Evolutionary conservation across 2,329 filamentous ascomycete genomes (phyloP).

Genomic region (Calonectria henricotiae): DNA sequence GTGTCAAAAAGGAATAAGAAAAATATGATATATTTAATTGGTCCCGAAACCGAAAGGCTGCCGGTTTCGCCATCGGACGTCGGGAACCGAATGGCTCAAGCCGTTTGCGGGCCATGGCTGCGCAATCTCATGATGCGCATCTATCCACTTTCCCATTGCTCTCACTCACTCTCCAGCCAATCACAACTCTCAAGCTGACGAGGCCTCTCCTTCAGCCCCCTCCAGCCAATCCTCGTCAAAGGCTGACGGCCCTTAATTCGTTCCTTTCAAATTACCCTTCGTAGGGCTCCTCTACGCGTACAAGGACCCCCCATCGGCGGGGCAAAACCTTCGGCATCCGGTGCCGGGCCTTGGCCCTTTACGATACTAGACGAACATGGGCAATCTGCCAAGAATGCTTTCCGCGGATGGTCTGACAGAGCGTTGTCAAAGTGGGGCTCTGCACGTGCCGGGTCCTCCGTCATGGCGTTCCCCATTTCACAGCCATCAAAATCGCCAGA

Average conservation of each 20-base stretch:
- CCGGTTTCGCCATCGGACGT: slow-evolving; percentile 1
- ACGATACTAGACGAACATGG: slow-evolving; percentile 28
- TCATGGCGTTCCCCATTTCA: not conserved
- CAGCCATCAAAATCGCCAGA: slow-evolving; percentile 4
- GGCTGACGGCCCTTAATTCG: slow-evolving; percentile 7
- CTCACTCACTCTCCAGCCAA: slow-evolving; percentile 48
- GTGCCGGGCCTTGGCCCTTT: slow-evolving; percentile 37
- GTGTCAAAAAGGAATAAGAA: not conserved
- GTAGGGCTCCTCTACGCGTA: slow-evolving; percentile 20
- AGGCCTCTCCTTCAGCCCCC: slow-evolving; percentile 51
- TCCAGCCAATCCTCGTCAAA: slow-evolving; percentile 22
- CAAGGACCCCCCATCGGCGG: slow-evolving; percentile 34
- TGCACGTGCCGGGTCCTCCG: not conserved
- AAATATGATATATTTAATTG: too few relatives aligned
- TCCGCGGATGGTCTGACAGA: slow-evolving; percentile 1
- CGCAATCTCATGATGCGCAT: slow-evolving; percentile 44
- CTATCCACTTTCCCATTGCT: slow-evolving; percentile 35
- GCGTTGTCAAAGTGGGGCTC: not conserved
- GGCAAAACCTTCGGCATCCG: slow-evolving; percentile 43
- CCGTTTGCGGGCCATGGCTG: slow-evolving; percentile 30
- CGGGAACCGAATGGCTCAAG: slow-evolving; percentile 16
- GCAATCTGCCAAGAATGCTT: slow-evolving; percentile 28
- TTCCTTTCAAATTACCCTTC: slow-evolving; percentile 21
- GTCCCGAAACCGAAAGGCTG: not conserved
- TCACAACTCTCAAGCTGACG: slow-evolving; percentile 56